phyloP scores from a whole-genome alignment of 129 eudicot species.

The Cynara cardunculus region DNA sequence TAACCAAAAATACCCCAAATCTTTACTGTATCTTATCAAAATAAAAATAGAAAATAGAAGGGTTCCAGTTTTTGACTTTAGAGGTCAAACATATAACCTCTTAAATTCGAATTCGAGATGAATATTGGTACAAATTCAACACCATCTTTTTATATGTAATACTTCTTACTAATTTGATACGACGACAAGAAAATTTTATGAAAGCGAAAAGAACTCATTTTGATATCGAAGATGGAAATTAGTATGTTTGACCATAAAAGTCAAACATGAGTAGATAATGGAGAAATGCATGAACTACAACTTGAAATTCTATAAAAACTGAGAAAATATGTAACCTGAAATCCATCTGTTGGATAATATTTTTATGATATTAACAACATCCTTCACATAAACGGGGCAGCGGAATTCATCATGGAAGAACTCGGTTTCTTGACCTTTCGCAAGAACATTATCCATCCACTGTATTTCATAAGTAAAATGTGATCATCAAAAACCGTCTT shows the following conservation, averaged over 20 bases:
- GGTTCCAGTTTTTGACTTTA: background rate
- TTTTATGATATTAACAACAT: constrained; percentile 58
- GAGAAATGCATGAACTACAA: background rate
- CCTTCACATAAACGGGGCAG: constrained; percentile 76
- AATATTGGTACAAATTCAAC: background rate
- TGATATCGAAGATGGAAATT: background rate
- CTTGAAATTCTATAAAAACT: background rate
- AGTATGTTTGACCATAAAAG: constrained; percentile 5
- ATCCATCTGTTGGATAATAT: constrained; percentile 58
- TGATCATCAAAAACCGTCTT: background rate
- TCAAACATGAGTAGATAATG: background rate
- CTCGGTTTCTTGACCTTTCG: constrained; percentile 56
- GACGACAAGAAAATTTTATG: background rate
- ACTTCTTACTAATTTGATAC: background rate
- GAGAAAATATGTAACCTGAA: constrained; percentile 52
- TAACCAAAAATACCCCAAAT: constrained; percentile 10
- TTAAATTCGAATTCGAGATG: background rate
- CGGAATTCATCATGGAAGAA: constrained; percentile 87
- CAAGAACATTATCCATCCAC: constrained; percentile 89
- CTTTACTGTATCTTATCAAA: background rate
- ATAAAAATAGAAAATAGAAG: background rate
- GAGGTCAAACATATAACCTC: background rate
- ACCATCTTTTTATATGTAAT: background rate
- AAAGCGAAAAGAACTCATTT: background rate
- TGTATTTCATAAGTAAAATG: constrained; percentile 25